A percentile compares a stretch with the other conserved stretches of the same genome.
These are phyloP conservation scores for Komagataea norvegica DNA, from an alignment of 1,139 yeast genomes.

Conservation along the genomic window DNA sequence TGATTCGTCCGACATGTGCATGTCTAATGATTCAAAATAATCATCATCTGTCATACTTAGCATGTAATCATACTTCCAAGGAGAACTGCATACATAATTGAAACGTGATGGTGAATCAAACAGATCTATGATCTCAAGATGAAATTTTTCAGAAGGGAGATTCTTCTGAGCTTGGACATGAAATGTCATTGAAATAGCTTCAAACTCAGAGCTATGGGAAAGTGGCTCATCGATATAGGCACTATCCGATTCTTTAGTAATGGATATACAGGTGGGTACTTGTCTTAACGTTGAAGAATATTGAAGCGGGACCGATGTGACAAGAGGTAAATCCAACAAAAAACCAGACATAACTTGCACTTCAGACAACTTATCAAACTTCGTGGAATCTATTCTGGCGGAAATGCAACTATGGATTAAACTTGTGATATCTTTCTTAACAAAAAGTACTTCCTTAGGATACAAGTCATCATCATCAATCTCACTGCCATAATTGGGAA, in stretches of 20 bases:
- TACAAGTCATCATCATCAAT: constrained; percentile 4
- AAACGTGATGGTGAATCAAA: too few species aligned
- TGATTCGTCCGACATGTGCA: constrained; percentile 10
- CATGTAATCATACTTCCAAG: too few species aligned
- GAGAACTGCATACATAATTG: too few species aligned
- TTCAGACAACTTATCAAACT: background rate
- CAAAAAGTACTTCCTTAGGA: constrained; percentile 11
- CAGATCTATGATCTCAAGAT: too few species aligned
- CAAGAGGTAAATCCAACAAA: too few species aligned
- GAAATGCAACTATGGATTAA: constrained; percentile 11
- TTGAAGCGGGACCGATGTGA: too few species aligned
- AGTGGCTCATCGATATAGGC: background rate
- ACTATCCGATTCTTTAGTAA: constrained; percentile 4
- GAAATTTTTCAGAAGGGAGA: too few species aligned
- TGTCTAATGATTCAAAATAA: constrained; percentile 7
- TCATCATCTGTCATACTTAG: too few species aligned
- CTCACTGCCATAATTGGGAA: background rate
- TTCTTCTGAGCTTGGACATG: too few species aligned
- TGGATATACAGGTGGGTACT: constrained; percentile 1
- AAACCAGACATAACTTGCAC: too few species aligned
- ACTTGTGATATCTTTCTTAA: constrained; percentile 11
- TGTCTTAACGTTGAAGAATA: background rate
- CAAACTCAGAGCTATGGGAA: too few species aligned
- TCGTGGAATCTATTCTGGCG: background rate
- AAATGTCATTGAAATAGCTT: too few species aligned